These are phyloP conservation scores for Wickerhamiella allomyrinae DNA, from an alignment of 805 yeast genomes.

Conservation along the genomic window DNA sequence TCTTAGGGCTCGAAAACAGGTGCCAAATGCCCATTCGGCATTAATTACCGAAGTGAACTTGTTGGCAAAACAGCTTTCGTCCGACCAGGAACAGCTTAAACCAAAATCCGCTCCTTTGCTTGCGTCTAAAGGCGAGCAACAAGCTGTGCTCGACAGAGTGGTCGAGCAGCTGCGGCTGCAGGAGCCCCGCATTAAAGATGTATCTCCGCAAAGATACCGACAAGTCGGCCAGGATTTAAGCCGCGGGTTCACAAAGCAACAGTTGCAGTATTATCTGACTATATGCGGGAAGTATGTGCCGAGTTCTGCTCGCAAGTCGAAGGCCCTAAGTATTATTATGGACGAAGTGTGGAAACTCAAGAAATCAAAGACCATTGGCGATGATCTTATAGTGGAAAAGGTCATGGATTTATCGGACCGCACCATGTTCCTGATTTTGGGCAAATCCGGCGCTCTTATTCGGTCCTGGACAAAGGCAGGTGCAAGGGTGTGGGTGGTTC, in stretches of 20 bases:
- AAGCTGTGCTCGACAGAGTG: neutral
- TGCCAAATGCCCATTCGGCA: neutral
- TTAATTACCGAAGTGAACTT: neutral
- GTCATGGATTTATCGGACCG: conserved; percentile 25
- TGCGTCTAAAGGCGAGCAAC: neutral
- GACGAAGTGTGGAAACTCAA: conserved; percentile 26
- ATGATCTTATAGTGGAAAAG: conserved; percentile 25
- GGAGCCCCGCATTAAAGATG: conserved; percentile 1
- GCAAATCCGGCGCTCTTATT: conserved; percentile 28
- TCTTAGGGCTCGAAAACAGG: neutral
- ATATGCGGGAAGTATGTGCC: conserved; percentile 1
- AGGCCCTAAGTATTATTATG: conserved; percentile 23
- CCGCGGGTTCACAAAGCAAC: conserved; percentile 19
- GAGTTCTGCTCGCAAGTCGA: conserved; percentile 9
- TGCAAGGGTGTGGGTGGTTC: conserved; percentile 26
- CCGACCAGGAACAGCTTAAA: neutral
- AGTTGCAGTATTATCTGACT: conserved; percentile 14
- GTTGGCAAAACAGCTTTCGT: neutral
- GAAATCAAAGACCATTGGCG: conserved; percentile 20
- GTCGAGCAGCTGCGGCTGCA: neutral
- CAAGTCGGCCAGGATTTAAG: conserved; percentile 17
- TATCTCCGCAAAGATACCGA: conserved; percentile 16
- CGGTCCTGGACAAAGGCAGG: conserved; percentile 32
- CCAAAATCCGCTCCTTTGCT: neutral
- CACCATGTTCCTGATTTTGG: conserved; percentile 30